A percentile compares a stretch with the other conserved stretches of the same genome.
phyloP scores from a whole-genome alignment of 1,284 basidiomycete species.

The Malassezia slooffiae region DNA sequence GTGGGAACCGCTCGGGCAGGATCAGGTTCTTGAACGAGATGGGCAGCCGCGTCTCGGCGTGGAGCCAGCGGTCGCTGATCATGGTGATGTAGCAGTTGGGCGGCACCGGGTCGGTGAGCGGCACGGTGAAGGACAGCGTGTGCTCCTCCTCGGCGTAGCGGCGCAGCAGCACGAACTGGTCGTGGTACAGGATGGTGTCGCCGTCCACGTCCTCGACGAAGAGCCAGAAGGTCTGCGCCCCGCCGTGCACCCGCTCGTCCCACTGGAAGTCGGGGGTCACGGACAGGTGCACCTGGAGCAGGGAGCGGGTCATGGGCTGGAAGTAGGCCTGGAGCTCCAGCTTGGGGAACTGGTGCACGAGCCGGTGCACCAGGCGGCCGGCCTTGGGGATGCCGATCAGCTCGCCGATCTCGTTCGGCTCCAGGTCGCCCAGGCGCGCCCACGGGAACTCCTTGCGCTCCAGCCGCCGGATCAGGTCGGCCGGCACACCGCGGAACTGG shows the following conservation, averaged over 20 bases:
- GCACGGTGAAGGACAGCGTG: constrained; percentile 82
- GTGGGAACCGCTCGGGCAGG: constrained; percentile 90
- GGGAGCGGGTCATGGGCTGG: constrained; percentile 38
- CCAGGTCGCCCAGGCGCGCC: constrained; percentile 37
- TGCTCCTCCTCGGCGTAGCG: constrained; percentile 80
- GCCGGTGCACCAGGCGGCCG: constrained; percentile 78
- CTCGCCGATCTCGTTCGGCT: constrained; percentile 57
- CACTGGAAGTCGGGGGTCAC: constrained; percentile 93
- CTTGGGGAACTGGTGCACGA: constrained; percentile 93
- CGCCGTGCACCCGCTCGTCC: constrained; percentile 86
- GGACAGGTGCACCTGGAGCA: constrained; percentile 41
- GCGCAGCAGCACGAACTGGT: constrained; percentile 79
- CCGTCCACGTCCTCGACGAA: constrained; percentile 94
- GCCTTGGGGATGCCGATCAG: constrained; percentile 79
- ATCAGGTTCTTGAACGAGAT: constrained; percentile 97
- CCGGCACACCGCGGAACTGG: constrained; percentile 77
- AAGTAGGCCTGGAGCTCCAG: constrained; percentile 58
- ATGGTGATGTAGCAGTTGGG: constrained; percentile 96
- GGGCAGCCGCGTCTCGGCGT: constrained; percentile 83
- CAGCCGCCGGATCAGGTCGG: constrained; percentile 80
- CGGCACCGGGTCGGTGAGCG: constrained; percentile 90
- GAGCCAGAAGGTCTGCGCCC: constrained; percentile 75
- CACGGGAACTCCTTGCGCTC: constrained; percentile 78
- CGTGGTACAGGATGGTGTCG: constrained; percentile 86
- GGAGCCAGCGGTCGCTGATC: constrained; percentile 88